Percentiles rank a stretch among this genome's conserved stretches.
phyloP scores from a whole-genome alignment of 2,329 filamentous ascomycete genomes.

The Magnaporthiopsis rhizophila region DNA sequence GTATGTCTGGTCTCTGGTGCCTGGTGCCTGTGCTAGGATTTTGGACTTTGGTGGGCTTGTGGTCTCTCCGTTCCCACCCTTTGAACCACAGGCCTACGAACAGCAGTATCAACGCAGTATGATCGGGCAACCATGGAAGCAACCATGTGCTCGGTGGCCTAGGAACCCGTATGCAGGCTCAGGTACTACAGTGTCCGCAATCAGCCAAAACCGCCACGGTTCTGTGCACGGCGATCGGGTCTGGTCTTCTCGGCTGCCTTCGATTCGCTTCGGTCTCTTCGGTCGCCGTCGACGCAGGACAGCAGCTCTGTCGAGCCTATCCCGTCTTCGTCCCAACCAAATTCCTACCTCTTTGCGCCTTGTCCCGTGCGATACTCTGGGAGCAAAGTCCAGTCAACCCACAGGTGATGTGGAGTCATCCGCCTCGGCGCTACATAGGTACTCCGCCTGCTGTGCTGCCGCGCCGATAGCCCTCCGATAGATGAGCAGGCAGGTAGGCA shows the following conservation, averaged over 20 bases:
- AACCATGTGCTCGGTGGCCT: not conserved
- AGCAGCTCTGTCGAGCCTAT: not conserved
- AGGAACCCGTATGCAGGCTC: too few relatives aligned
- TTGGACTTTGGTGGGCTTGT: not conserved
- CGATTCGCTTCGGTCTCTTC: not conserved
- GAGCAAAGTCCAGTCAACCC: not conserved
- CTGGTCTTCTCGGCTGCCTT: not conserved
- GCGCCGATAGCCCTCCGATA: not conserved
- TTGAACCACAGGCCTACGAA: not conserved
- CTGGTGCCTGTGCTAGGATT: not conserved
- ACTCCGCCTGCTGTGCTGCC: not conserved
- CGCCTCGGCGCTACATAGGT: not conserved
- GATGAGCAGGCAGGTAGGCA: not conserved
- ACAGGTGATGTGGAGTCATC: too few relatives aligned
- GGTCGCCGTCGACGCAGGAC: not conserved
- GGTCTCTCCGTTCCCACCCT: too few relatives aligned
- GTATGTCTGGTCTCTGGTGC: not conserved
- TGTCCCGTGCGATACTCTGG: not conserved
- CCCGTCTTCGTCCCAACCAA: not conserved
- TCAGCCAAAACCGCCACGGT: not conserved
- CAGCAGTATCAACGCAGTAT: not conserved
- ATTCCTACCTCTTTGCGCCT: not conserved
- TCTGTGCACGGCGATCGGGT: not conserved
- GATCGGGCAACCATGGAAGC: not conserved
- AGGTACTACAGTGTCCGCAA: not conserved